Conservation (phyloP, 805 yeast genomes). For the Millerago galiae region DNA sequence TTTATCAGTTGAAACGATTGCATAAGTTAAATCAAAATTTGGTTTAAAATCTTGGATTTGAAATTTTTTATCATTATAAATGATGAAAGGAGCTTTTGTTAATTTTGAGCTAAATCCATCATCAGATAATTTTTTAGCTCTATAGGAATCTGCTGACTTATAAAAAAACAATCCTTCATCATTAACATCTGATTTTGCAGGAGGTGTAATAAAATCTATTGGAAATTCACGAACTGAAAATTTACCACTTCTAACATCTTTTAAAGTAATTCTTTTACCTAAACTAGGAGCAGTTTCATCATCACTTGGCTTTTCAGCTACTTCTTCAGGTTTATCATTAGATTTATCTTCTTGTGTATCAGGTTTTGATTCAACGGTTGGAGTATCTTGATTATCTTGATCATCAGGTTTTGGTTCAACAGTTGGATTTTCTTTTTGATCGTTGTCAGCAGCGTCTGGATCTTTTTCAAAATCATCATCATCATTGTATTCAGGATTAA, state of each 20-base stretch:
- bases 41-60: conserved; percentile 14
- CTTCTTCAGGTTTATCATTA: background rate
- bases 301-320: background rate
- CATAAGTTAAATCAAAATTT: conserved; percentile 19
- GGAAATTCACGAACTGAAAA: conserved; percentile 12
- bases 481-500: background rate
- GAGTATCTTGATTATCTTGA: background rate
- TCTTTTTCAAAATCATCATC: background rate
- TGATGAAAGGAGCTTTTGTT: conserved; percentile 3
- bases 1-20: conserved; percentile 48
- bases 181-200: conserved; percentile 1
- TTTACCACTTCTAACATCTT: conserved; percentile 15
- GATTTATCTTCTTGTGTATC: no score
- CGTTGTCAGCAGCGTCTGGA: no score
- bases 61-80: conserved; percentile 6
- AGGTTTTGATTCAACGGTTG: no score
- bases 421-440: background rate
- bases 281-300: background rate
- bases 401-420: background rate
- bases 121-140: conserved; percentile 15
- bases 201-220: conserved; percentile 14
- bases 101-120: background rate
- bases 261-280: conserved; percentile 13
- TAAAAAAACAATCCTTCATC: conserved; percentile 22
- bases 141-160: conserved; percentile 1